These are phyloP conservation scores for Psilocybe subaeruginosa DNA, from an alignment of 768 basidiomycete genomes.

Conservation along the genomic window DNA sequence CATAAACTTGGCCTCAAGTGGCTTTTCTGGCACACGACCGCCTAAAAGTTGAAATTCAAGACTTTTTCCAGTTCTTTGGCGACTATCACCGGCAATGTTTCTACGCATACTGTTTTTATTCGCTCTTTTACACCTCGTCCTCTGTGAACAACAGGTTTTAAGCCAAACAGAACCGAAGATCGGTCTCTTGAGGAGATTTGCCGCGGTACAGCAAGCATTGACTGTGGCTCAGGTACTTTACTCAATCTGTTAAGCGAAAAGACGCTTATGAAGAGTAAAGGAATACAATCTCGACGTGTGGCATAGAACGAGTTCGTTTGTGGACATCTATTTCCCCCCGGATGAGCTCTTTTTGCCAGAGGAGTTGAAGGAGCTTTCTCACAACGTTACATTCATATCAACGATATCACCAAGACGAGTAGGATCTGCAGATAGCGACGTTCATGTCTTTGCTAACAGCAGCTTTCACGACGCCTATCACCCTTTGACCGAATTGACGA, in stretches of 20 bases:
- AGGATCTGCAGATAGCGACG: constrained; percentile 31
- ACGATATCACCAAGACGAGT: background rate
- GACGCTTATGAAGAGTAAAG: constrained; percentile 28
- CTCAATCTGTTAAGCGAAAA: background rate
- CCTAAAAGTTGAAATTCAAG: background rate
- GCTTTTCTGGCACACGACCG: constrained; percentile 18
- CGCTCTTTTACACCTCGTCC: background rate
- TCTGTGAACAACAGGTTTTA: constrained; percentile 15
- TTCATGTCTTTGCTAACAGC: constrained; percentile 36
- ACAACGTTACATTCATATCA: constrained; percentile 16
- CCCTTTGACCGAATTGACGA: constrained; percentile 52
- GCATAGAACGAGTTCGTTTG: constrained; percentile 45
- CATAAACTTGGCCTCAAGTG: background rate
- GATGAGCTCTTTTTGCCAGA: constrained; percentile 21
- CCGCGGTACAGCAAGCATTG: constrained; percentile 10
- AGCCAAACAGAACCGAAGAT: background rate
- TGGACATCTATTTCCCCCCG: constrained; percentile 52
- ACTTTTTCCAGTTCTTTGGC: background rate
- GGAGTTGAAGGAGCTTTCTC: constrained; percentile 25
- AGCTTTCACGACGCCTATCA: constrained; percentile 55
- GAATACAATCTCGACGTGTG: constrained; percentile 52
- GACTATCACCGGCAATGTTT: background rate
- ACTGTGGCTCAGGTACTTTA: constrained; percentile 14
- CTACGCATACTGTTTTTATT: background rate
- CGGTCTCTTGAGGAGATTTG: constrained; percentile 18